A percentile compares a stretch with the other conserved stretches of the same genome.
Conservation (phyloP, 108 stramenopile genomes). For the Asterionellopsis glacialis region DNA sequence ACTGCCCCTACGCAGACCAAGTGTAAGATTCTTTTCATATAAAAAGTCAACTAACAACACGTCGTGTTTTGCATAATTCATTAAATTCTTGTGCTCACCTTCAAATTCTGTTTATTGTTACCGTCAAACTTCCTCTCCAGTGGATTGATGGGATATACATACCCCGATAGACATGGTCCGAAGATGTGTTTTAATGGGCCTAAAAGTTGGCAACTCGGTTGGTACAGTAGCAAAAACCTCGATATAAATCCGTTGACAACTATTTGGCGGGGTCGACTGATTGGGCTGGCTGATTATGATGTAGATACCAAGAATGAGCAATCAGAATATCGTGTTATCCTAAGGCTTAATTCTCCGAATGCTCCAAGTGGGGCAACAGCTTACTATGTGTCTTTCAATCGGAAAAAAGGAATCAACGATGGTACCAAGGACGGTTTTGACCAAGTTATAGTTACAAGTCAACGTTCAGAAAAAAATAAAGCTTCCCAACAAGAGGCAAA, state of each 20-base stretch:
- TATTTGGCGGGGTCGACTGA: background rate
- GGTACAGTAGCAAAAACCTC: background rate
- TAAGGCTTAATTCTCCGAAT: background rate
- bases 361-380: background rate
- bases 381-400: slow-evolving; percentile 7
- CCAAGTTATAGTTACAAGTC: slow-evolving; percentile 6
- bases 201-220: slow-evolving; percentile 13
- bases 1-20: background rate
- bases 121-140: background rate
- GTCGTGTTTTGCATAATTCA: too few relatives aligned
- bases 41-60: too few relatives aligned
- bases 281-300: background rate
- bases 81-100: too few relatives aligned
- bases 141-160: slow-evolving; percentile 20
- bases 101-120: too few relatives aligned
- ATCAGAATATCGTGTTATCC: background rate
- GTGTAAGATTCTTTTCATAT: too few relatives aligned
- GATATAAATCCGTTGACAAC: background rate
- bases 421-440: slow-evolving; percentile 8
- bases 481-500: too few relatives aligned
- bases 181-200: slow-evolving; percentile 23
- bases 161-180: slow-evolving; percentile 4
- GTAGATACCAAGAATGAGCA: too few relatives aligned
- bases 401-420: slow-evolving; percentile 8
- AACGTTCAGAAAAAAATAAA: too few relatives aligned